Evolutionary conservation across 202 grass and related monocot species (phyloP).

Genomic region (Eragrostis tef): DNA sequence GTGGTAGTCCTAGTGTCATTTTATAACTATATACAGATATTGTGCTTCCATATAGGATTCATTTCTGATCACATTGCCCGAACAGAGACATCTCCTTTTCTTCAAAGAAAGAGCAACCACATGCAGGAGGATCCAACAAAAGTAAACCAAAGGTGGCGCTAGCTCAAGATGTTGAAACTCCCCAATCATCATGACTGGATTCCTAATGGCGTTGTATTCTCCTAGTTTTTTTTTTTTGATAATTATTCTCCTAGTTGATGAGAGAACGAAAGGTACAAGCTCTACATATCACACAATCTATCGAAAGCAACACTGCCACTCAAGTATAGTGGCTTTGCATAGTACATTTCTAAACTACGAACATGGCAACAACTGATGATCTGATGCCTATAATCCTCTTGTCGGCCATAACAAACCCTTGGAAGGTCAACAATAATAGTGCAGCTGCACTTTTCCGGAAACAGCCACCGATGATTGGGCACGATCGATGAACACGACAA

Average conservation of each 20-base stretch:
- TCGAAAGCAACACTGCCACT: slow-evolving; percentile 5
- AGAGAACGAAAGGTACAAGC: neutral
- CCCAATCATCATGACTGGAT: neutral
- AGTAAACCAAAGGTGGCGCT: too few species aligned
- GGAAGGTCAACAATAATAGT: slow-evolving; percentile 34
- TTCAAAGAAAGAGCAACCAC: neutral
- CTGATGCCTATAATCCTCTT: neutral
- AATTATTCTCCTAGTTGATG: neutral
- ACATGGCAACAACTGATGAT: neutral
- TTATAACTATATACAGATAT: neutral
- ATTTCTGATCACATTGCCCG: neutral
- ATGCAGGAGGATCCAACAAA: too few species aligned
- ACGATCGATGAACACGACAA: neutral
- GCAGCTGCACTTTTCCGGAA: slow-evolving; percentile 36
- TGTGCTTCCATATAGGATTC: neutral
- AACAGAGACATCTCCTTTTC: neutral
- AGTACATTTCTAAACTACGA: slow-evolving; percentile 3
- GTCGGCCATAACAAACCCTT: slow-evolving; percentile 10
- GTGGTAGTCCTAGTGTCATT: neutral
- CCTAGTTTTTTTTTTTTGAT: too few species aligned
- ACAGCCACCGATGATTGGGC: neutral
- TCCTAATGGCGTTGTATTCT: too few species aligned
- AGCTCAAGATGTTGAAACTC: too few species aligned
- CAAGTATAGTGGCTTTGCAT: neutral
- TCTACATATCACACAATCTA: neutral